Evolutionary conservation across 176 grass and related monocot species (phyloP).

Genomic region (Triticum monococcum): DNA sequence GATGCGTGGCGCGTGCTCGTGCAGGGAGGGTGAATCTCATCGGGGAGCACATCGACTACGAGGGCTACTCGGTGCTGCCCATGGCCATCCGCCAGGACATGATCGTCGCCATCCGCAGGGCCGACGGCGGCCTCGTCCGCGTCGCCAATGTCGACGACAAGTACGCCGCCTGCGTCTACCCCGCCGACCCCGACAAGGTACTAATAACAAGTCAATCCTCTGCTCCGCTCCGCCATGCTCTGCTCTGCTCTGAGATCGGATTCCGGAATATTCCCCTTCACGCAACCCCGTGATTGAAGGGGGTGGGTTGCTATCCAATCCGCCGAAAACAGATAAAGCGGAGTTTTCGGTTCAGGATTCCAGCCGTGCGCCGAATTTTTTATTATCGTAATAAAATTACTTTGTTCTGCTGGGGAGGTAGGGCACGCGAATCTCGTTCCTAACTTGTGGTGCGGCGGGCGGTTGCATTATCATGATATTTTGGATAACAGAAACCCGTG

Average conservation of each 20-base stretch:
- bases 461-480: slow-evolving; percentile 13
- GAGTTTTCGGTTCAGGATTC: background rate
- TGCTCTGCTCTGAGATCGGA: background rate
- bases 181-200: slow-evolving; percentile 83
- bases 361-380: background rate
- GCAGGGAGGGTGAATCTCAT: slow-evolving; percentile 95
- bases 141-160: slow-evolving; percentile 89
- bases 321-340: background rate
- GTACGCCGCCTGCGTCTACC: slow-evolving; percentile 78
- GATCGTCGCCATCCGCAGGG: slow-evolving; percentile 82
- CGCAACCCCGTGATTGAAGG: background rate
- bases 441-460: slow-evolving; percentile 8
- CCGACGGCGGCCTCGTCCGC: slow-evolving; percentile 50
- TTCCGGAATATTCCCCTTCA: background rate
- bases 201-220: background rate
- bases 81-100: slow-evolving; percentile 99
- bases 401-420: background rate
- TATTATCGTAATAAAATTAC: background rate
- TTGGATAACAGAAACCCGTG: slow-evolving; percentile 27
- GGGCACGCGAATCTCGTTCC: slow-evolving; percentile 24
- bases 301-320: background rate
- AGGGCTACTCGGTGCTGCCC: slow-evolving; percentile 95
- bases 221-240: background rate
- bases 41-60: slow-evolving; percentile 97
- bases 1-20: background rate